Base-by-base conservation (phyloP, 768 basidiomycete species). In the Neoboletus subvelutipes region DNA sequence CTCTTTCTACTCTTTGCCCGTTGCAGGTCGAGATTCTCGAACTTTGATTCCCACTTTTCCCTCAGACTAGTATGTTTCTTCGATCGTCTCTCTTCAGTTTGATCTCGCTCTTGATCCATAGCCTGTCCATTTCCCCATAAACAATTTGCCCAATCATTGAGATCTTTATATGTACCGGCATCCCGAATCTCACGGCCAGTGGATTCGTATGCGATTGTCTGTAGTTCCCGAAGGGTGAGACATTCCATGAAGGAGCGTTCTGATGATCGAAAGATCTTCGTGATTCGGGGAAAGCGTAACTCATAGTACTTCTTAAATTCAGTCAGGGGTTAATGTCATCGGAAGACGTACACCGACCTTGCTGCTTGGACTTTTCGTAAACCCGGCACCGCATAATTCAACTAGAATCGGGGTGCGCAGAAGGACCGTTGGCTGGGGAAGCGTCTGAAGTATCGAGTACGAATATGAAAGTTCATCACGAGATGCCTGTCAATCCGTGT, bases 301-400 rank as follows among this genome's bases (percentile, higher is more conserved):
- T 90, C 90, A 67, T 94, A 94, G 64, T 86, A 78, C 91, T 93
- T 57, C 15, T 55, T 22, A 2, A 33, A 59, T 52, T 53, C 28
- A 31, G 45, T 36, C 52, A 42, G 48, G 36, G 12, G 11, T 48
- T 37, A 29, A 37, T 13, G 9, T 10, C 17, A 17, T n/a, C 11
- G 8, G 6, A 34, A 52, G 33, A 41, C 1, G 7, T 36, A 31
- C 10, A 68, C 79, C 51, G 52, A 90, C 90, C 64, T 80, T 75
- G 66, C 82, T 81, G 26, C 73, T 61, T 0, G 76, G 74, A n/a
- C 84, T 72, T 67, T 89, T 90, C 31, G 87, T 88, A 64, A 93
- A 95, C 2, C 92, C 89, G 5, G 89, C 93, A 13, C 93, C 92
- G 57, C 83, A 85, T 5, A 95, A 65, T 63, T 94, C 92, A 3